Evolutionary conservation across 2,329 filamentous ascomycete species (phyloP), one percentile per base, ranked within the genome.

Genomic region (Aureobasidium sp.): DNA sequence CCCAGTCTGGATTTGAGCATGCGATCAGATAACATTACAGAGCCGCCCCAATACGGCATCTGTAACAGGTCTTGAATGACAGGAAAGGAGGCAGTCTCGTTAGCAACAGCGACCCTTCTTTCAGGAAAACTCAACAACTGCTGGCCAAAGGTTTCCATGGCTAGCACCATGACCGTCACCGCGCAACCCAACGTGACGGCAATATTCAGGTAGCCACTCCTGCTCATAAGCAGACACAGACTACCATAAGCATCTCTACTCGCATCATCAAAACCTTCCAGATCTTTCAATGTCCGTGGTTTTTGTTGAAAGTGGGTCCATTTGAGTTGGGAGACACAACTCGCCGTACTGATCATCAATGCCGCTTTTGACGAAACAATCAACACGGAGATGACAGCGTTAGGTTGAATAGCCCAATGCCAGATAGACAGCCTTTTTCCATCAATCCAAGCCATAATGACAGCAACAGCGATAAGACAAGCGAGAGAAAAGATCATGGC

Each of bases 401-500:
- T 57, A 10, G 53, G 41, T 13, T 57, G 53, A 11, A 57, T 57
- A 13, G 53, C 53, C 53, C 53, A 57, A 27, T 57, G 53, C 53
- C 53, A 57, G n/a, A 57, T 57, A 11, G 39, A 34, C 7, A 57
- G 41, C 7, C 41, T 44, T 27, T 42, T 32, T 2, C 53, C 53
- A 30, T 57, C 53, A 27, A 45, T 44, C 53, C 53, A 57, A 10
- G 41, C 39, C 30, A 57, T 44, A 4, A 57, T 57, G 2, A 57
- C 30, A 14, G 39, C 27, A 11, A 57, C 53, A n/a, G 53, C 53
- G 13, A 57, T n/a, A 10, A 57, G 16, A 8, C 53, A 57, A 8
- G 39, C 27, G 29, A 57, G 5, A n/a, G 36, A 42, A 10, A 57
- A 57, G 3, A 57, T 25, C 53, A 57, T 57, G 53, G 53, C 53